These are phyloP conservation scores for Nasturtium officinale DNA, from an alignment of 345 rosid species.

Conservation along the genomic window DNA sequence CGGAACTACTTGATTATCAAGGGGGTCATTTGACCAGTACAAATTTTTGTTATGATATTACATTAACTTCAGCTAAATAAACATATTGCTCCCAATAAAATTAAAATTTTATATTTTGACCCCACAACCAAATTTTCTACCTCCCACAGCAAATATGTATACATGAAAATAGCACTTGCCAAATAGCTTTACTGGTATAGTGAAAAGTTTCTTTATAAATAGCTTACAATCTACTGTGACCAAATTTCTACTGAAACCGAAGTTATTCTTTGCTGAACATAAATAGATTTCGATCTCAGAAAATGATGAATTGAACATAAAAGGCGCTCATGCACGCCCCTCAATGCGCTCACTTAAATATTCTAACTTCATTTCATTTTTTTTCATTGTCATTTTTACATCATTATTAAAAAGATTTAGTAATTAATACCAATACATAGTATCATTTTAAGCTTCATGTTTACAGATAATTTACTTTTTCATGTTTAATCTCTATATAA, in stretches of 20 bases:
- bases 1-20: too few species aligned
- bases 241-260: background rate
- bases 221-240: background rate
- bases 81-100: too few species aligned
- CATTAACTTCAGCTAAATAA: too few species aligned
- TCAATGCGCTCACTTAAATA: background rate
- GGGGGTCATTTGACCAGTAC: too few species aligned
- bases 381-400: background rate
- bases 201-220: too few species aligned
- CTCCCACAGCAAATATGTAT: too few species aligned
- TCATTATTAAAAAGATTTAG: background rate
- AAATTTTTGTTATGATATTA: too few species aligned
- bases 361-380: background rate
- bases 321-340: background rate
- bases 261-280: too few species aligned
- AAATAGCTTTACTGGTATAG: too few species aligned
- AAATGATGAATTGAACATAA: background rate
- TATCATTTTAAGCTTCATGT: background rate
- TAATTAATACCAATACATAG: background rate
- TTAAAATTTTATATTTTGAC: too few species aligned
- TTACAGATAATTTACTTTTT: background rate
- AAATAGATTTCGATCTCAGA: background rate
- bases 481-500: background rate
- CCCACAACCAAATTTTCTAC: too few species aligned
- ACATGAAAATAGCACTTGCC: background rate